phyloP scores from a whole-genome alignment of 225 moss, liverwort and hornwort species.

The Sphagnum tenellum region DNA sequence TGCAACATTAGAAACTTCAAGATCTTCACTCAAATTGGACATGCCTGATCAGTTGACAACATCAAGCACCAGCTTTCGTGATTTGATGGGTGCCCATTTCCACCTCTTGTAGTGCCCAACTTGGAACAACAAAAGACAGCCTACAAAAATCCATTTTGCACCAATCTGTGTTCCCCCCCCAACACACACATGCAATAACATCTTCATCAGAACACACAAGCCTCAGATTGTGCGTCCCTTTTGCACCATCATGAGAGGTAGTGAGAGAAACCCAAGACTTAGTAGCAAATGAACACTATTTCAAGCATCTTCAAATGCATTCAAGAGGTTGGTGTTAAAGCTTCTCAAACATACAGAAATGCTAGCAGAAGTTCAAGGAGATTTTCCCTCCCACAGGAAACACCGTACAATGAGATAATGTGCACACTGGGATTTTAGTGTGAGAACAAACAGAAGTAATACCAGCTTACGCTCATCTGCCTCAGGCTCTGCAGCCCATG shows the following conservation, averaged over 20 bases:
- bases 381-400: background rate
- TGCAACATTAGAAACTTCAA: no score
- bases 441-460: background rate
- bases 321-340: no score
- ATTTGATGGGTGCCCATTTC: conserved; percentile 82
- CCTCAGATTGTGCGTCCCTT: background rate
- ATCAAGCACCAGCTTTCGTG: conserved; percentile 66
- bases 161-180: conserved; percentile 23
- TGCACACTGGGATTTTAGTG: background rate
- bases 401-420: background rate
- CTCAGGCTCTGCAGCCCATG: conserved; percentile 93
- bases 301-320: no score
- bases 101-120: conserved; percentile 65
- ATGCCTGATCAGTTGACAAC: conserved; percentile 38
- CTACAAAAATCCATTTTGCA: conserved; percentile 77
- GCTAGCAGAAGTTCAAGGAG: background rate
- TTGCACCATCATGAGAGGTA: background rate
- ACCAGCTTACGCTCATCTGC: conserved; percentile 94
- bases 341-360: no score
- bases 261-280: background rate
- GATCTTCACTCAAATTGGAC: no score
- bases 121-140: conserved; percentile 46
- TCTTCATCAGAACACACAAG: background rate
- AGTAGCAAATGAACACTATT: no score
- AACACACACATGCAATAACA: background rate